Conservation (phyloP, 345 rosid genomes). For the Dipteronia dyeriana region DNA sequence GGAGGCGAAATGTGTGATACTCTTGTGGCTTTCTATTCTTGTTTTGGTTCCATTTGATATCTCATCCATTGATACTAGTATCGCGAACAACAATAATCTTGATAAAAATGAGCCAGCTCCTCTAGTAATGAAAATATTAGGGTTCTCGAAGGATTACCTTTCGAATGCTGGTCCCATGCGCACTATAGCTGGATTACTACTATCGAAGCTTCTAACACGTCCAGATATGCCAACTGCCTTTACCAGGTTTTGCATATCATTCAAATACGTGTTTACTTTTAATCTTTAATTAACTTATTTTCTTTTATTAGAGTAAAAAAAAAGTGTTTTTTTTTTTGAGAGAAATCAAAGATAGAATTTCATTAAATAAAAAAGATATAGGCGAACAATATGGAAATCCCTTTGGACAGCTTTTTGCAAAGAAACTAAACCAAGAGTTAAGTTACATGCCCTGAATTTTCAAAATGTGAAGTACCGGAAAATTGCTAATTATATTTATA, state of each 20-base stretch:
- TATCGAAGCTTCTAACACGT: slow-evolving; percentile 83
- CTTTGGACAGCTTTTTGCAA: background rate
- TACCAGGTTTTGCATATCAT: slow-evolving; percentile 47
- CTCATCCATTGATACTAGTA: slow-evolving; percentile 82
- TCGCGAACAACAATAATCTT: slow-evolving; percentile 38
- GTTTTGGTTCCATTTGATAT: slow-evolving; percentile 94
- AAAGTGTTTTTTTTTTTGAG: background rate
- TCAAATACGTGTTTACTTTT: background rate
- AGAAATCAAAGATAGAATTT: background rate
- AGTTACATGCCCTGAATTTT: background rate
- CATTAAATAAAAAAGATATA: background rate
- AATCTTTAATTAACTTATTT: background rate
- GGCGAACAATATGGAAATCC: background rate
- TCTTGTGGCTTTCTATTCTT: slow-evolving; percentile 92
- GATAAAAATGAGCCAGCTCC: slow-evolving; percentile 64
- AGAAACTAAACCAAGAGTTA: background rate
- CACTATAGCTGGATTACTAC: slow-evolving; percentile 77
- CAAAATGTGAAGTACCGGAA: background rate
- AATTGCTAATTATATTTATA: background rate
- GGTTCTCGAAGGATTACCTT: slow-evolving; percentile 84
- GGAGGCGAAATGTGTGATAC: slow-evolving; percentile 89
- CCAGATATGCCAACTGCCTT: slow-evolving; percentile 93
- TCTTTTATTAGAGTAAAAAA: background rate
- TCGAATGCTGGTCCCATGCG: slow-evolving; percentile 95
- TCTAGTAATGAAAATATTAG: slow-evolving; percentile 67